Percentiles rank a stretch among this genome's conserved stretches.
These are phyloP conservation scores for Cucumis melo DNA, from an alignment of 306 rosid genomes.

Conservation along the genomic window DNA sequence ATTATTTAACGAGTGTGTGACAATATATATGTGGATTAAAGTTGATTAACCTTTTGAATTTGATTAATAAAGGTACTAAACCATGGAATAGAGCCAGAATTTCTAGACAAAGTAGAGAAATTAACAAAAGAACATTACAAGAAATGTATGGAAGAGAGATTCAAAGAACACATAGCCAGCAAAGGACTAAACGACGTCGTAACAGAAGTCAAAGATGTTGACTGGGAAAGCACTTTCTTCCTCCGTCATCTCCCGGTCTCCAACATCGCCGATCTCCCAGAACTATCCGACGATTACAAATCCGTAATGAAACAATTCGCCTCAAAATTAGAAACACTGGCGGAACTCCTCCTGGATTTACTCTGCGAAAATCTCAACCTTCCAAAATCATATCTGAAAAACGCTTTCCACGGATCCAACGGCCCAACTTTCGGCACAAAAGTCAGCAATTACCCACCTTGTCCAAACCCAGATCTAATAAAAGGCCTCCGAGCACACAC, in stretches of 20 bases:
- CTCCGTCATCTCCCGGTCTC: constrained; percentile 66
- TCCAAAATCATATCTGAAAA: constrained; percentile 66
- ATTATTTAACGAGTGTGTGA: too few species aligned
- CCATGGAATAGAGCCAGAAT: constrained; percentile 52
- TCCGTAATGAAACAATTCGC: constrained; percentile 74
- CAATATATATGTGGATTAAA: too few species aligned
- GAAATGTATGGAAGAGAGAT: constrained; percentile 62
- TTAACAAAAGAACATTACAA: constrained; percentile 66
- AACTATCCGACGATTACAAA: constrained; percentile 60
- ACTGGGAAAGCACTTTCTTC: constrained; percentile 80
- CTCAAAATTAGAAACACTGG: constrained; percentile 39
- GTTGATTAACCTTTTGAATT: too few species aligned
- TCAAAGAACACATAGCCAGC: constrained; percentile 41
- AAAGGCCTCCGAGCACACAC: constrained; percentile 93
- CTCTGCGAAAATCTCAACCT: constrained; percentile 84
- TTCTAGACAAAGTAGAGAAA: constrained; percentile 67
- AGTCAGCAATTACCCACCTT: constrained; percentile 81
- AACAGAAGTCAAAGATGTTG: constrained; percentile 60
- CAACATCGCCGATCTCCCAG: constrained; percentile 54
- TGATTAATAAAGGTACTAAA: constrained; percentile 30
- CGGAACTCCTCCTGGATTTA: constrained; percentile 65
- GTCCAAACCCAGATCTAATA: constrained; percentile 71
- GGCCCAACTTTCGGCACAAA: constrained; percentile 89
- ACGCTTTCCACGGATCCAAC: constrained; percentile 56
- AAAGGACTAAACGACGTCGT: constrained; percentile 45